phyloP scores from a whole-genome alignment of 176 grass and related monocot genomes.

The Oryza glaberrima region DNA sequence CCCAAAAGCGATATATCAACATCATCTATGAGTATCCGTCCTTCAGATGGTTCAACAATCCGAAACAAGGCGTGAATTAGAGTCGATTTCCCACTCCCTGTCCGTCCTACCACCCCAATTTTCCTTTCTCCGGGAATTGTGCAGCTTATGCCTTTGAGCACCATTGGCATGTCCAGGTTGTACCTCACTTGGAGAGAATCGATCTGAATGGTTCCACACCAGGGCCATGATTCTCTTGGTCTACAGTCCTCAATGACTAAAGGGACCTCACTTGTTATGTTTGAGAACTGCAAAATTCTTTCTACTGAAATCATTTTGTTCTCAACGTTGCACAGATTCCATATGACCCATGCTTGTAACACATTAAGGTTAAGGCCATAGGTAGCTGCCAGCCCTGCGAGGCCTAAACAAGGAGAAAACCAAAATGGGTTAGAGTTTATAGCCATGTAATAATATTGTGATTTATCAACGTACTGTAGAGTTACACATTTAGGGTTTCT shows the following conservation, averaged over 20 bases:
- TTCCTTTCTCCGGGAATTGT: slow-evolving; percentile 84
- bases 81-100: slow-evolving; percentile 94
- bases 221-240: slow-evolving; percentile 68
- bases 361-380: slow-evolving; percentile 91
- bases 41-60: slow-evolving; percentile 76
- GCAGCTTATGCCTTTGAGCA: slow-evolving; percentile 85
- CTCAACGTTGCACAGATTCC: slow-evolving; percentile 90
- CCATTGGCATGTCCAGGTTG: slow-evolving; percentile 56
- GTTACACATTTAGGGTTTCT: neutral
- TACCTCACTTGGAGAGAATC: slow-evolving; percentile 72
- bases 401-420: slow-evolving; percentile 55
- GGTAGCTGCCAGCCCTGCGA: slow-evolving; percentile 81
- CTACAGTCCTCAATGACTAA: slow-evolving; percentile 60
- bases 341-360: slow-evolving; percentile 91
- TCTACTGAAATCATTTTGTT: slow-evolving; percentile 98
- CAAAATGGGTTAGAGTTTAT: slow-evolving; percentile 4
- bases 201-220: slow-evolving; percentile 66
- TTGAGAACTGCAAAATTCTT: slow-evolving; percentile 88
- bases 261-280: slow-evolving; percentile 70
- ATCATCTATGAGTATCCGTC: slow-evolving; percentile 75
- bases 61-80: slow-evolving; percentile 92
- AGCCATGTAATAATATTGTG: neutral
- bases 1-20: slow-evolving; percentile 77
- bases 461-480: slow-evolving; percentile 1
- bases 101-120: slow-evolving; percentile 89